These are phyloP conservation scores for Aspergillus vadensis DNA, from an alignment of 2,329 filamentous ascomycete species.

Conservation along the genomic window DNA sequence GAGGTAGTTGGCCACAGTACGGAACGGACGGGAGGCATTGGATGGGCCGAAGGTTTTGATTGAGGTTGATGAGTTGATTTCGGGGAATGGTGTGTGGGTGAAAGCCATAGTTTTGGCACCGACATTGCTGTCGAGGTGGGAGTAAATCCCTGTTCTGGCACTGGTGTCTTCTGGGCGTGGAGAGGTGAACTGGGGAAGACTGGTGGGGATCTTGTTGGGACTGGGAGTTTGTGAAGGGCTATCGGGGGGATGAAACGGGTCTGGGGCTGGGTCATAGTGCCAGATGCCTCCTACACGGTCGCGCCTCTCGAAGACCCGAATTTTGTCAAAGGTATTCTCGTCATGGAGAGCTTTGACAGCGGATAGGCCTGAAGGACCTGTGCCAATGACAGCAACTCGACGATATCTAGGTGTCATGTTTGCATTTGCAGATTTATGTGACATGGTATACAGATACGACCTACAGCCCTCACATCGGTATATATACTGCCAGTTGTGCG, in stretches of 20 bases:
- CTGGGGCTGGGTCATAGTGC: slow-evolving; percentile 32
- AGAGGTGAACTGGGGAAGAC: slow-evolving; percentile 22
- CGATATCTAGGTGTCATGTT: slow-evolving; percentile 10
- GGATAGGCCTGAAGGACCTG: slow-evolving; percentile 8
- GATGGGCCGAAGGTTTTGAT: slow-evolving; percentile 20
- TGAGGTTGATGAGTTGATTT: slow-evolving; percentile 26
- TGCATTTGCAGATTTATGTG: not conserved
- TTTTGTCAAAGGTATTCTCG: slow-evolving; percentile 34
- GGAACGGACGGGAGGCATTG: slow-evolving; percentile 30
- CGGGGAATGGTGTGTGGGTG: slow-evolving; percentile 29
- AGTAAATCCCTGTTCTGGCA: slow-evolving; percentile 28
- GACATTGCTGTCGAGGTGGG: slow-evolving; percentile 33
- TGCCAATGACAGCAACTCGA: slow-evolving; percentile 13
- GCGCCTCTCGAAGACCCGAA: slow-evolving; percentile 37
- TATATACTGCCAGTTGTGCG: not conserved
- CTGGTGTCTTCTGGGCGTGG: slow-evolving; percentile 24
- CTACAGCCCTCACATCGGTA: not conserved
- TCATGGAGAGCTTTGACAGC: slow-evolving; percentile 28
- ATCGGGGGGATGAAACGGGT: slow-evolving; percentile 23
- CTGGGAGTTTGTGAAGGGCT: not conserved
- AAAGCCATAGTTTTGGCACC: slow-evolving; percentile 31
- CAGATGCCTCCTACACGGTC: slow-evolving; percentile 35
- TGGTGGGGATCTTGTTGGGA: slow-evolving; percentile 19
- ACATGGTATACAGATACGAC: too few species aligned
- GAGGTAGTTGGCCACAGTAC: slow-evolving; percentile 25